Conservation (phyloP, 768 basidiomycete genomes). For the Nidularia pulvinata region DNA sequence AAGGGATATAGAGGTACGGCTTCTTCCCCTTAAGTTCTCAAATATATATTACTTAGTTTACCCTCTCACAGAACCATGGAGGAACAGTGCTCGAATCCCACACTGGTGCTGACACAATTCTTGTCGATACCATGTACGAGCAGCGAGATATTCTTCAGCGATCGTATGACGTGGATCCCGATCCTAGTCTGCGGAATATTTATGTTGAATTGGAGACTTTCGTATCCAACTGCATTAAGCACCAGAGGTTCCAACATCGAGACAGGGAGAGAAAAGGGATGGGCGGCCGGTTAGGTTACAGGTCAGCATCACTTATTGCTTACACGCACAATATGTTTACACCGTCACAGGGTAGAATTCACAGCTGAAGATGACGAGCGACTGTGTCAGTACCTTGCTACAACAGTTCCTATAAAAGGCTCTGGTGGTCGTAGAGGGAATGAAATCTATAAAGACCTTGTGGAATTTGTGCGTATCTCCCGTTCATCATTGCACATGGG, state of each 20-base stretch:
- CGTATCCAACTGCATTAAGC: slow-evolving; percentile 19
- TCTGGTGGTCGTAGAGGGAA: slow-evolving; percentile 38
- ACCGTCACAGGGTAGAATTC: slow-evolving; percentile 11
- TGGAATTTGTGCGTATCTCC: slow-evolving; percentile 19
- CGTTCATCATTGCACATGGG: neutral
- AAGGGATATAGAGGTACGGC: slow-evolving; percentile 29
- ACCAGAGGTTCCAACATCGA: slow-evolving; percentile 12
- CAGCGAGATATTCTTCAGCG: slow-evolving; percentile 4
- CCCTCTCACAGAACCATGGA: slow-evolving; percentile 19
- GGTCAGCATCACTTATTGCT: no score
- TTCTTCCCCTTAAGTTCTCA: neutral
- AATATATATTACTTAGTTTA: neutral
- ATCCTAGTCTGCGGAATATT: slow-evolving; percentile 9
- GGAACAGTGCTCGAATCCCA: slow-evolving; percentile 16
- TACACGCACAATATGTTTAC: no score
- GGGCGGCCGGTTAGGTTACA: slow-evolving; percentile 15
- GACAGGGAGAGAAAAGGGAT: slow-evolving; percentile 16
- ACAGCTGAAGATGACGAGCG: slow-evolving; percentile 35
- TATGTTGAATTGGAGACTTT: slow-evolving; percentile 23
- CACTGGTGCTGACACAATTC: slow-evolving; percentile 17
- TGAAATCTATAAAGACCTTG: slow-evolving; percentile 25
- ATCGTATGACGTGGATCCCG: slow-evolving; percentile 10
- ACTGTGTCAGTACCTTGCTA: slow-evolving; percentile 33
- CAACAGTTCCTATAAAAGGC: slow-evolving; percentile 24
- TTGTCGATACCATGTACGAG: slow-evolving; percentile 8